phyloP scores from a whole-genome alignment of 805 yeast genomes.

The Cyberlindnera subsufficiens region DNA sequence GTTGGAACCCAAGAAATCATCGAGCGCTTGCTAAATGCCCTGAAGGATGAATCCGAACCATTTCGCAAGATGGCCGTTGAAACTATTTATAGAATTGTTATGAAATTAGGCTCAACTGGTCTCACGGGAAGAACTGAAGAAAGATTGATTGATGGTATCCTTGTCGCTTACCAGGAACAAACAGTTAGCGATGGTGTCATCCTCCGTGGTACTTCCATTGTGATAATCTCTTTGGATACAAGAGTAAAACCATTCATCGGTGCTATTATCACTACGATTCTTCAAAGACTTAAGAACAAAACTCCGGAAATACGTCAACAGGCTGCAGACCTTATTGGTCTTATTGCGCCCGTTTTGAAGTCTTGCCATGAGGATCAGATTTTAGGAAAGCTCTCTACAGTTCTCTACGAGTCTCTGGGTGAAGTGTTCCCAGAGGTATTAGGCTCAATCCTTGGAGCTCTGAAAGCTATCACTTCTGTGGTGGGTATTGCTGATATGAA shows the following conservation, averaged over 20 bases:
- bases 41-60: slow-evolving; percentile 82
- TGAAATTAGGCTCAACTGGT: slow-evolving; percentile 48
- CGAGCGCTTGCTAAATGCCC: slow-evolving; percentile 45
- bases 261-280: slow-evolving; percentile 62
- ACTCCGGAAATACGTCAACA: slow-evolving; percentile 71
- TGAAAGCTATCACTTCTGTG: slow-evolving; percentile 54
- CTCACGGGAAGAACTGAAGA: slow-evolving; percentile 56
- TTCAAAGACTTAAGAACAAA: slow-evolving; percentile 70
- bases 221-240: slow-evolving; percentile 53
- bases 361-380: slow-evolving; percentile 59
- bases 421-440: slow-evolving; percentile 92
- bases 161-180: slow-evolving; percentile 80
- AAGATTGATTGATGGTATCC: slow-evolving; percentile 69
- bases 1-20: slow-evolving; percentile 61
- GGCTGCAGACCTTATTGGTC: slow-evolving; percentile 70
- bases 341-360: slow-evolving; percentile 61
- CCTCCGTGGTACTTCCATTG: slow-evolving; percentile 57
- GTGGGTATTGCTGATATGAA: slow-evolving; percentile 57
- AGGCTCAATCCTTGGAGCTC: slow-evolving; percentile 75
- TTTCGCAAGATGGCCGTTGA: slow-evolving; percentile 75
- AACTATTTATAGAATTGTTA: slow-evolving; percentile 52
- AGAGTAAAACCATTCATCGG: slow-evolving; percentile 68
- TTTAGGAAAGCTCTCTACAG: slow-evolving; percentile 62
- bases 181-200: slow-evolving; percentile 48
- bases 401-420: slow-evolving; percentile 86